These are phyloP conservation scores for Pseudocercospora fuligena DNA, from an alignment of 2,329 filamentous ascomycete species.

Conservation along the genomic window DNA sequence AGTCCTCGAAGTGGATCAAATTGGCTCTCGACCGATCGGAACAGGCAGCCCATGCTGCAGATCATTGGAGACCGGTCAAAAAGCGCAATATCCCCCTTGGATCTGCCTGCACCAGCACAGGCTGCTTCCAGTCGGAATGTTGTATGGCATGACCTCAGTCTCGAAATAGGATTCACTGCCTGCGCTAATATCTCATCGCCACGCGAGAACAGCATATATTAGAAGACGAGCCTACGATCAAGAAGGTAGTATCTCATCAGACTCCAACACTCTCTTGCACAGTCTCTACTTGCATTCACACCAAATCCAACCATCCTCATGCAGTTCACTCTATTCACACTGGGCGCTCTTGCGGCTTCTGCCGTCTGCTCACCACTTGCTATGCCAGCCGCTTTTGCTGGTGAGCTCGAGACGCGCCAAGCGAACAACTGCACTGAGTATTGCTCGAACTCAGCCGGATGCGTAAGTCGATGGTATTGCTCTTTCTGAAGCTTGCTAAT, in stretches of 20 bases:
- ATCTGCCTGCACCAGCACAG: slow-evolving; percentile 16
- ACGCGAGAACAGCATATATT: slow-evolving; percentile 9
- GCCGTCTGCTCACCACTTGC: slow-evolving; percentile 24
- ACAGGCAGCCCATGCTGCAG: slow-evolving; percentile 26
- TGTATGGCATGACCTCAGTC: background rate
- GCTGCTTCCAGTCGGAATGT: slow-evolving; percentile 22
- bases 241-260: slow-evolving; percentile 1
- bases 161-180: slow-evolving; percentile 10
- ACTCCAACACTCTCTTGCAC: background rate
- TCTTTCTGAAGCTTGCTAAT: background rate
- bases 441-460: slow-evolving; percentile 29
- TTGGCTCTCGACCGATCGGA: slow-evolving; percentile 8
- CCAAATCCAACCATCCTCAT: slow-evolving; percentile 17
- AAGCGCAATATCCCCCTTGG: slow-evolving; percentile 2
- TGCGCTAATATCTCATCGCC: background rate
- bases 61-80: slow-evolving; percentile 19
- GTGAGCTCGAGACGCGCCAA: slow-evolving; percentile 22
- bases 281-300: background rate
- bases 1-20: background rate
- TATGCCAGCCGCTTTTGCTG: slow-evolving; percentile 25
- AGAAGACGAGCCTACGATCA: background rate
- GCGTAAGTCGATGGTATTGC: slow-evolving; percentile 16
- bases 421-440: slow-evolving; percentile 30
- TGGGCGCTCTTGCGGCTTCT: slow-evolving; percentile 26
- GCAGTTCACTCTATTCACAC: slow-evolving; percentile 28